Percentiles rank a stretch among this genome's conserved stretches.
These are phyloP conservation scores for Acephala macrosclerotiorum DNA, from an alignment of 2,329 filamentous ascomycete species.

Conservation along the genomic window DNA sequence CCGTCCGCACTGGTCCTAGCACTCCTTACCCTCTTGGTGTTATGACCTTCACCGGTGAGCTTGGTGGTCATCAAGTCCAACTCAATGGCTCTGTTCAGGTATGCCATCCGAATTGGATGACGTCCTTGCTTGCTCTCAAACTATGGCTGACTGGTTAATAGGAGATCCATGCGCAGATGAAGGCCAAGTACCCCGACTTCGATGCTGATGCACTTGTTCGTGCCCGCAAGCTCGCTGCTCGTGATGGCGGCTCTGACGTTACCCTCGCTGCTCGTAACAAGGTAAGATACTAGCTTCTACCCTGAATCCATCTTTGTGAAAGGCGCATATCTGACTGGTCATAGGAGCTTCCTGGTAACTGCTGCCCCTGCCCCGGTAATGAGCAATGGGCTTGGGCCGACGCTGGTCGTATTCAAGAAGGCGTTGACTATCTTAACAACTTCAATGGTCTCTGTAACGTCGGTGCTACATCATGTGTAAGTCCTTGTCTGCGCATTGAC, in stretches of 20 bases:
- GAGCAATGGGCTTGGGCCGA: neutral
- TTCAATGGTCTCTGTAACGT: neutral
- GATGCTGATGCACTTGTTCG: neutral
- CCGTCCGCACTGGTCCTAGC: neutral
- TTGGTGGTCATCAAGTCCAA: neutral
- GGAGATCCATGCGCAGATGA: neutral
- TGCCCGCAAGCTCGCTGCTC: neutral
- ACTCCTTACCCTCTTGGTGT: neutral
- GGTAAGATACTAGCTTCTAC: neutral
- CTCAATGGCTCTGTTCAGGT: conserved; percentile 1
- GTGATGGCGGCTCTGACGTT: neutral
- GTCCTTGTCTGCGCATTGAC: too few species aligned
- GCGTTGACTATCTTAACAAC: neutral
- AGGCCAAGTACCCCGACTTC: neutral
- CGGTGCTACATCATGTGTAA: neutral
- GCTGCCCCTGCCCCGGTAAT: neutral
- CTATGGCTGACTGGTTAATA: neutral
- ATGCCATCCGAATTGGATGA: too few species aligned
- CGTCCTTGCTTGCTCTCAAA: too few species aligned
- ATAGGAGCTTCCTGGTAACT: neutral
- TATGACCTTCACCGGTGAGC: neutral
- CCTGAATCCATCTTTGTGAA: neutral
- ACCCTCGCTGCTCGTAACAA: neutral
- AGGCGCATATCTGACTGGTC: neutral
- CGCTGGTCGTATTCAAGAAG: neutral